A percentile compares a stretch with the other conserved stretches of the same genome.
Evolutionary conservation across 1,284 basidiomycete genomes (phyloP).

Genomic region (Volvariella volvacea): DNA sequence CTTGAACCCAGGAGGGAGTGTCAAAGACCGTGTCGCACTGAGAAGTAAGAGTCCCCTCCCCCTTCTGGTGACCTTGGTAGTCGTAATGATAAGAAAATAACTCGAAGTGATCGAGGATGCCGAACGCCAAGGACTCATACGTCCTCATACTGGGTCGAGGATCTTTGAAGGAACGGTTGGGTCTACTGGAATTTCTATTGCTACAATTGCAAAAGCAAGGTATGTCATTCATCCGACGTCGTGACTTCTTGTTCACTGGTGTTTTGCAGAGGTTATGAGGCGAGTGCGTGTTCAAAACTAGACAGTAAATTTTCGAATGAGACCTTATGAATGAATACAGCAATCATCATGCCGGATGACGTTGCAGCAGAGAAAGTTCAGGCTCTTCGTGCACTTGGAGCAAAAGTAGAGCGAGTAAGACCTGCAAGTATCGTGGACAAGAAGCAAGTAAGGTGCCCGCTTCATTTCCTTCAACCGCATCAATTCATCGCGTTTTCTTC

Average conservation of each 20-base stretch:
- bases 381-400: conserved; percentile 80
- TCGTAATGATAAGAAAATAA: too few species aligned
- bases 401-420: conserved; percentile 78
- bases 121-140: conserved; percentile 76
- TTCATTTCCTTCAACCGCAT: background rate
- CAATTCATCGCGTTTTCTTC: background rate
- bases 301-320: too few species aligned
- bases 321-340: conserved; percentile 24
- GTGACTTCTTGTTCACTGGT: conserved; percentile 2
- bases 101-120: conserved; percentile 97
- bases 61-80: too few species aligned
- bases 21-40: conserved; percentile 95
- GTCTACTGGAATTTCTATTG: conserved; percentile 95
- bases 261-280: conserved; percentile 59
- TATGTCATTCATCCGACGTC: conserved; percentile 23
- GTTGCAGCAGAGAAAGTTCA: conserved; percentile 90
- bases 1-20: conserved; percentile 94
- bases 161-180: conserved; percentile 99
- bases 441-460: conserved; percentile 63
- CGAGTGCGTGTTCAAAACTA: conserved; percentile 63
- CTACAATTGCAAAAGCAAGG: conserved; percentile 88
- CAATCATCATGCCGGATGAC: conserved; percentile 92
- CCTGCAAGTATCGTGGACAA: conserved; percentile 92
- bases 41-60: conserved; percentile 51
- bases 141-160: conserved; percentile 85